phyloP scores from a whole-genome alignment of 768 basidiomycete species.

The Mycena albidolilacea region DNA sequence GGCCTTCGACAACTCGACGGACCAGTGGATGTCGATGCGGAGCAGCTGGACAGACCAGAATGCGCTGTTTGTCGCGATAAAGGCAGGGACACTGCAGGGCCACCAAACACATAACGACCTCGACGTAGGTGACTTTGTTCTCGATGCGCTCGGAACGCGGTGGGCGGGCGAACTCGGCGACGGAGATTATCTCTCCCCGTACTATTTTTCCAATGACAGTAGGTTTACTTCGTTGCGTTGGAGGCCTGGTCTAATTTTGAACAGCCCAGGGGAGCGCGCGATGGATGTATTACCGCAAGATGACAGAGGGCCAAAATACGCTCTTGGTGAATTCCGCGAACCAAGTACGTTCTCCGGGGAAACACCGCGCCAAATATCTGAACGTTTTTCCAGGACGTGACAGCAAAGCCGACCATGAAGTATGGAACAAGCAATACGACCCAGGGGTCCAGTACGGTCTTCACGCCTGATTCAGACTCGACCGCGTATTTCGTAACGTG shows the following conservation, averaged over 20 bases:
- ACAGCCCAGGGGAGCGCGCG: constrained; percentile 72
- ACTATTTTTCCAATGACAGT: constrained; percentile 39
- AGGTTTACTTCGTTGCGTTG: not conserved
- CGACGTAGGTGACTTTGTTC: constrained; percentile 94
- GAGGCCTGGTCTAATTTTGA: not conserved
- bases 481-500: constrained; percentile 82
- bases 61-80: constrained; percentile 90
- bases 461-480: constrained; percentile 68
- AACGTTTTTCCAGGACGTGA: constrained; percentile 67
- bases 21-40: constrained; percentile 94
- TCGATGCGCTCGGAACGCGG: constrained; percentile 93
- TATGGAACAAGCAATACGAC: constrained; percentile 66
- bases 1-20: constrained; percentile 78
- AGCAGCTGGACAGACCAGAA: constrained; percentile 92
- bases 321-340: constrained; percentile 82
- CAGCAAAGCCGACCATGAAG: constrained; percentile 71
- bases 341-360: constrained; percentile 48
- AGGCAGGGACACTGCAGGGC: constrained; percentile 83
- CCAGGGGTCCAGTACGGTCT: constrained; percentile 91
- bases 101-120: constrained; percentile 98
- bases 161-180: constrained; percentile 95
- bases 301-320: constrained; percentile 98
- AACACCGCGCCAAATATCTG: not conserved
- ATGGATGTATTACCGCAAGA: constrained; percentile 97
- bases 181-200: constrained; percentile 32